phyloP scores from a whole-genome alignment of 2,329 filamentous ascomycete genomes.

The Colletotrichum endophyticum region DNA sequence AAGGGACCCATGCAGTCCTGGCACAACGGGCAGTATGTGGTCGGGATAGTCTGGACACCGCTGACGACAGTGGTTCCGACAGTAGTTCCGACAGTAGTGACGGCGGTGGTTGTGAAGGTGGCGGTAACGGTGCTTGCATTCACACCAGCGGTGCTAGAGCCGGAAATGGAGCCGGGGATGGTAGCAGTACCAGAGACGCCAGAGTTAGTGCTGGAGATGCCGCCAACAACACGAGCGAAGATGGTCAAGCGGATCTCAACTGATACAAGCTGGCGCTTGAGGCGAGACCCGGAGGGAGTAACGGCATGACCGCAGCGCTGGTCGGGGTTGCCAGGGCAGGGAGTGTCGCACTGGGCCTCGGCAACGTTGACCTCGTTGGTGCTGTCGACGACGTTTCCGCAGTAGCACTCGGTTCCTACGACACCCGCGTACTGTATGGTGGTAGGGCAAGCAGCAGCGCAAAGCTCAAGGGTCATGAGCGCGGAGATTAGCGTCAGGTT shows the following conservation, averaged over 20 bases:
- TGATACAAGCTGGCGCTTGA: not conserved
- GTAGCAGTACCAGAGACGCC: not conserved
- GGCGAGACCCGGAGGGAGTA: not conserved
- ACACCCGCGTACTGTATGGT: not conserved
- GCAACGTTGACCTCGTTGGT: not conserved
- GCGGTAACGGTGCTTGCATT: not conserved
- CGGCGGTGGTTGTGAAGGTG: not conserved
- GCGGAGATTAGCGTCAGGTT: constrained; percentile 3
- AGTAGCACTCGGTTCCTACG: constrained; percentile 22
- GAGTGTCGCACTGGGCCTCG: constrained; percentile 33
- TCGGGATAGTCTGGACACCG: not conserved
- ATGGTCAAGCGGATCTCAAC: not conserved
- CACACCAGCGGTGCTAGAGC: not conserved
- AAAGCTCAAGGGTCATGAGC: constrained; percentile 26
- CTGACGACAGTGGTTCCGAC: not conserved
- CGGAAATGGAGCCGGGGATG: not conserved
- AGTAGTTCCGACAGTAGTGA: not conserved
- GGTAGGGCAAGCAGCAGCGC: constrained; percentile 26
- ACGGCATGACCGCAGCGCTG: constrained; percentile 47
- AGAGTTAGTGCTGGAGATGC: not conserved
- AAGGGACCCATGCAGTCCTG: not conserved
- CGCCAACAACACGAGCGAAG: not conserved
- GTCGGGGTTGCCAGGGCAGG: constrained; percentile 44
- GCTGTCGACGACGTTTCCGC: constrained; percentile 14
- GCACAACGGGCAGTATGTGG: not conserved